Evolutionary conservation across 169 alveolate species (phyloP).

Genomic region (Eimeria zaria): DNA sequence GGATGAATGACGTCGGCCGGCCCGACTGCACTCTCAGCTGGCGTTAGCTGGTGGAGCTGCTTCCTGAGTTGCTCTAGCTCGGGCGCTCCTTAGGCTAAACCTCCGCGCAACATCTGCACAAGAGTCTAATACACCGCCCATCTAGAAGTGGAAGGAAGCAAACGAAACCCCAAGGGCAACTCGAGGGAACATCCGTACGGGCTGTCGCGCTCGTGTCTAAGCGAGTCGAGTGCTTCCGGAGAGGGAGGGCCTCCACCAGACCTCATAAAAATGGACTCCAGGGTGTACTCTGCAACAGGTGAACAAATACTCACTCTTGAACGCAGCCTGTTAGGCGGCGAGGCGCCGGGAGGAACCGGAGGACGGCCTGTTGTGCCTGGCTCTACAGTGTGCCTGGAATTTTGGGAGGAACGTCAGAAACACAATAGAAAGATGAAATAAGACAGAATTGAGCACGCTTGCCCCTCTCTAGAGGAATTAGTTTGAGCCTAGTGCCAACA

Average conservation of each 20-base stretch:
- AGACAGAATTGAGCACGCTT: not conserved
- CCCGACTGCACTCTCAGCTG: not conserved
- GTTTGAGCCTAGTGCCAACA: slow-evolving; percentile 32
- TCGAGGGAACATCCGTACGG: not conserved
- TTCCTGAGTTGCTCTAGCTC: not conserved
- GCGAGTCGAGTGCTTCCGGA: not conserved
- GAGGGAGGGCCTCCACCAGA: not conserved
- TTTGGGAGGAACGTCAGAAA: slow-evolving; percentile 4
- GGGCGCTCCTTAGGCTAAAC: not conserved
- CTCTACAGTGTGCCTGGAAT: slow-evolving; percentile 52
- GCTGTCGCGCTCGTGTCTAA: slow-evolving; percentile 8
- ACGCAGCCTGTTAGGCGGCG: slow-evolving; percentile 59
- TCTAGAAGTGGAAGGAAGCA: not conserved
- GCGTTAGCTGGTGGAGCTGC: not conserved
- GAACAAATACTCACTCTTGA: slow-evolving; percentile 25
- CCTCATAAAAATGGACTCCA: not conserved
- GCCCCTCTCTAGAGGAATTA: slow-evolving; percentile 37
- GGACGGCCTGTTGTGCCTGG: slow-evolving; percentile 65
- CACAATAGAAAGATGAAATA: slow-evolving; percentile 30
- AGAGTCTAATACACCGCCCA: not conserved
- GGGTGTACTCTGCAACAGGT: not conserved
- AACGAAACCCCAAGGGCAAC: not conserved
- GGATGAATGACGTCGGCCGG: not conserved
- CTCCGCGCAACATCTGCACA: not conserved
- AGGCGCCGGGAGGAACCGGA: slow-evolving; percentile 66